Percentiles rank a stretch among this genome's conserved stretches.
phyloP scores from a whole-genome alignment of 805 yeast genomes.

The Candida silvatica region DNA sequence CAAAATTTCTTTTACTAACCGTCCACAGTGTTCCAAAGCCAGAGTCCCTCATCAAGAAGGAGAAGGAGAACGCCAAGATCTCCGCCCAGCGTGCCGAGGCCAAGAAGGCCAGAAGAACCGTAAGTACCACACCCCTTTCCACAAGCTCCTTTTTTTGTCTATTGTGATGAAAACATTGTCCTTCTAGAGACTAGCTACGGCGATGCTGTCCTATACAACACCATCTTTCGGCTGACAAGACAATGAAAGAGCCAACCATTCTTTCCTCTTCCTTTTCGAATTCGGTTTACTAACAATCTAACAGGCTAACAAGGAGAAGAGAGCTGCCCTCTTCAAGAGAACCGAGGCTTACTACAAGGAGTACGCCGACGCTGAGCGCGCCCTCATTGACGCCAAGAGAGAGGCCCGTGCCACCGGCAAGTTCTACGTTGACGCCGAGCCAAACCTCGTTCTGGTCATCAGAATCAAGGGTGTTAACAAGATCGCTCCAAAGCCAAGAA shows the following conservation, averaged over 20 bases:
- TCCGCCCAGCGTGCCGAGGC: constrained; percentile 75
- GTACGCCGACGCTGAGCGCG: constrained; percentile 88
- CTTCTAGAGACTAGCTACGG: constrained; percentile 54
- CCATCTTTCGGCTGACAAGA: constrained; percentile 67
- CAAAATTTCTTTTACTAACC: constrained; percentile 13
- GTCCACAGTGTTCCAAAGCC: constrained; percentile 45
- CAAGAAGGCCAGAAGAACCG: constrained; percentile 69
- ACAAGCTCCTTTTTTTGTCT: constrained; percentile 1
- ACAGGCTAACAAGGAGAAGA: constrained; percentile 38
- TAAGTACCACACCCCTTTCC: constrained; percentile 38
- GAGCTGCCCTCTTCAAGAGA: constrained; percentile 61
- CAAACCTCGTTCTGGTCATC: constrained; percentile 88
- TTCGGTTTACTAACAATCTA: constrained; percentile 20
- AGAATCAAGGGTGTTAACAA: constrained; percentile 99
- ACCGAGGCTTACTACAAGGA: constrained; percentile 95
- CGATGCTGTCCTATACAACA: constrained; percentile 64
- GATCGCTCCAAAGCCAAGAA: constrained; percentile 99
- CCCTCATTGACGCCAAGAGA: constrained; percentile 79
- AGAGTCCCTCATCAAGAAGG: constrained; percentile 81
- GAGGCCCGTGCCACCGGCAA: constrained; percentile 91
- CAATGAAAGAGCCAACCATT: not conserved
- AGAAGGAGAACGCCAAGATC: constrained; percentile 70
- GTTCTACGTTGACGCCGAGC: constrained; percentile 92
- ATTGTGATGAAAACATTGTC: constrained; percentile 39
- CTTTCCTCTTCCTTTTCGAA: too few species aligned